A percentile compares a stretch with the other conserved stretches of the same genome.
phyloP scores from a whole-genome alignment of 2,329 filamentous ascomycete genomes.

The Aspergillus chevalieri region DNA sequence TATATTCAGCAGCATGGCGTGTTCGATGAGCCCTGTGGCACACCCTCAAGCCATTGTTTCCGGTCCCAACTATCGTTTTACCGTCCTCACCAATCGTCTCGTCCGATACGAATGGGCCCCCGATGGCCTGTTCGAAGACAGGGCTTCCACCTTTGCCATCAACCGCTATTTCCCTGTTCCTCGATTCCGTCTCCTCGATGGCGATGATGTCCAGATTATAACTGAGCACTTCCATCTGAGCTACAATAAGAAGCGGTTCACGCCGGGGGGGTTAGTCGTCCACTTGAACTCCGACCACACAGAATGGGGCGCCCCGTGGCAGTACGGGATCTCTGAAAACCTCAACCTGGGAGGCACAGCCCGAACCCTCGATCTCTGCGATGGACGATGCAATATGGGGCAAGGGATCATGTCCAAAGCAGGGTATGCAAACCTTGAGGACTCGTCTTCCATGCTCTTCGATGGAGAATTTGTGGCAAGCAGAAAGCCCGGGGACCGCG shows the following conservation, averaged over 20 bases:
- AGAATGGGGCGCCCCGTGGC: constrained; percentile 44
- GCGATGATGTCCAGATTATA: constrained; percentile 48
- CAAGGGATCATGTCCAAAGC: too few species aligned
- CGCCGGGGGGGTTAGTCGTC: constrained; percentile 44
- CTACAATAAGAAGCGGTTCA: constrained; percentile 55
- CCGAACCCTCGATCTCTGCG: too few species aligned
- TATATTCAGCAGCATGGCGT: constrained; percentile 13
- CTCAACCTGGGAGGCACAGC: too few species aligned
- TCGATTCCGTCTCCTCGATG: constrained; percentile 41
- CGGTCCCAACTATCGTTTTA: constrained; percentile 54
- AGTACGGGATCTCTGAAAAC: too few species aligned
- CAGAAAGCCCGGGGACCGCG: too few species aligned
- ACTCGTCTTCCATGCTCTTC: too few species aligned
- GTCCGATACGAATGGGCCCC: constrained; percentile 58
- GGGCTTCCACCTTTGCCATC: constrained; percentile 57
- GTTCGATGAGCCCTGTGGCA: constrained; percentile 41
- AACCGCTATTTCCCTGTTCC: constrained; percentile 47
- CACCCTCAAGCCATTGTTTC: constrained; percentile 42
- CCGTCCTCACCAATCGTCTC: constrained; percentile 51
- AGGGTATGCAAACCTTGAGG: too few species aligned
- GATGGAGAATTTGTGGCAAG: too few species aligned
- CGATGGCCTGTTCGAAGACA: constrained; percentile 57
- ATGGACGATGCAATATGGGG: too few species aligned
- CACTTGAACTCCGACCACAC: constrained; percentile 40
- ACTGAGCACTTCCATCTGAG: constrained; percentile 51